Evolutionary conservation across 345 rosid species (phyloP).

Genomic region (Hibiscus mutabilis): DNA sequence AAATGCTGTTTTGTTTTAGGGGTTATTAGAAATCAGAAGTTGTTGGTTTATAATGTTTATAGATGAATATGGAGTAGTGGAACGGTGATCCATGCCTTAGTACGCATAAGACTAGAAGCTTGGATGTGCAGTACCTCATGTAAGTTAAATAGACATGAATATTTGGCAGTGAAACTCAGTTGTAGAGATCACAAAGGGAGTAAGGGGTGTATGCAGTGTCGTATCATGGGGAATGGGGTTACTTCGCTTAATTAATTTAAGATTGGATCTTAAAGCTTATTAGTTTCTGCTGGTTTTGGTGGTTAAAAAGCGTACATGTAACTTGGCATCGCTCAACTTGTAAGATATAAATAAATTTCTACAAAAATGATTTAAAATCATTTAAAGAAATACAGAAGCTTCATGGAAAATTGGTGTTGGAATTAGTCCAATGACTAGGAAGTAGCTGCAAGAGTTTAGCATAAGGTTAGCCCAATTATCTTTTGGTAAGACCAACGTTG

Average conservation of each 20-base stretch:
- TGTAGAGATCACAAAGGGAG: not conserved
- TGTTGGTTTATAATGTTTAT: not conserved
- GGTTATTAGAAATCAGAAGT: not conserved
- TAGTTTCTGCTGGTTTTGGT: not conserved
- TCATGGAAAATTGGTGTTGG: not conserved
- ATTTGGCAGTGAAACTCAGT: not conserved
- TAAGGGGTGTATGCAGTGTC: too few species aligned
- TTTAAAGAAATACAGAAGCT: not conserved
- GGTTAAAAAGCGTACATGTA: not conserved
- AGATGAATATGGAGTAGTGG: too few species aligned
- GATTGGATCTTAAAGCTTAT: not conserved
- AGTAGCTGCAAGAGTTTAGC: too few species aligned
- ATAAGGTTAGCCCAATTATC: too few species aligned
- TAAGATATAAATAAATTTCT: not conserved
- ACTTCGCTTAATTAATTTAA: too few species aligned
- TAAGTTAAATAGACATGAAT: not conserved
- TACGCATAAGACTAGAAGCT: not conserved
- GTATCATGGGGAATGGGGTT: too few species aligned
- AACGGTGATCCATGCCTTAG: not conserved
- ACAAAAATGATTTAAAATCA: not conserved
- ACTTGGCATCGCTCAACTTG: not conserved
- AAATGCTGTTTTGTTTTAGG: not conserved
- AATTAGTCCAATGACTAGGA: too few species aligned
- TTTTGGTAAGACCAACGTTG: not conserved
- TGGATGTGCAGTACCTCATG: not conserved